Evolutionary conservation across 2,329 filamentous ascomycete genomes (phyloP).

Genomic region (Penicillium sp.): DNA sequence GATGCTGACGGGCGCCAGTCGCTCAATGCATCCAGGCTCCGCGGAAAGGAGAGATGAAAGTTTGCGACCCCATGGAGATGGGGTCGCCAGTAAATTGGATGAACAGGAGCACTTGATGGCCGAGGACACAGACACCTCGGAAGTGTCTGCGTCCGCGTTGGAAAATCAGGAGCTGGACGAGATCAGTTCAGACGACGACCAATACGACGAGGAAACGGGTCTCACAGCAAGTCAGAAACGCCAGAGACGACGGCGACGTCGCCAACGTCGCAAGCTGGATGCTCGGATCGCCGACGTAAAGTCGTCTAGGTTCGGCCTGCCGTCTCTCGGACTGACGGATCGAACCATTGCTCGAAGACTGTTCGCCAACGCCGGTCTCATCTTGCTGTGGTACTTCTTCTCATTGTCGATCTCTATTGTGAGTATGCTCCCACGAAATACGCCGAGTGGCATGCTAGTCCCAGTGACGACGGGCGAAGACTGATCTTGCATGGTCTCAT

Average conservation of each 20-base stretch:
- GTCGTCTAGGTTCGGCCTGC: constrained; percentile 62
- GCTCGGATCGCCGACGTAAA: constrained; percentile 59
- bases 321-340: constrained; percentile 58
- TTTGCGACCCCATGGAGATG: constrained; percentile 20
- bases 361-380: constrained; percentile 70
- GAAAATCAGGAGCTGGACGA: constrained; percentile 51
- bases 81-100: constrained; percentile 24
- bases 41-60: constrained; percentile 34
- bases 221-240: constrained; percentile 67
- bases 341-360: constrained; percentile 63
- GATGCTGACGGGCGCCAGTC: constrained; percentile 40
- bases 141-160: constrained; percentile 36
- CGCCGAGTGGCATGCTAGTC: neutral
- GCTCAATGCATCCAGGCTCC: constrained; percentile 39
- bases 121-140: constrained; percentile 35
- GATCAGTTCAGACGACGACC: constrained; percentile 64
- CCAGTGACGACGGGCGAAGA: neutral
- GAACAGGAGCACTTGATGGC: constrained; percentile 30
- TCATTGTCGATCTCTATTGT: constrained; percentile 88
- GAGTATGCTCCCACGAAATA: constrained; percentile 35
- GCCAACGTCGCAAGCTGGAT: constrained; percentile 62
- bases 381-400: constrained; percentile 84
- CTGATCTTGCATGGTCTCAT: neutral
- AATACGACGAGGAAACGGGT: constrained; percentile 86
- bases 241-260: constrained; percentile 59